Base-by-base conservation (phyloP, 2,329 filamentous ascomycete genomes). In the Pseudonectria foliicola region DNA sequence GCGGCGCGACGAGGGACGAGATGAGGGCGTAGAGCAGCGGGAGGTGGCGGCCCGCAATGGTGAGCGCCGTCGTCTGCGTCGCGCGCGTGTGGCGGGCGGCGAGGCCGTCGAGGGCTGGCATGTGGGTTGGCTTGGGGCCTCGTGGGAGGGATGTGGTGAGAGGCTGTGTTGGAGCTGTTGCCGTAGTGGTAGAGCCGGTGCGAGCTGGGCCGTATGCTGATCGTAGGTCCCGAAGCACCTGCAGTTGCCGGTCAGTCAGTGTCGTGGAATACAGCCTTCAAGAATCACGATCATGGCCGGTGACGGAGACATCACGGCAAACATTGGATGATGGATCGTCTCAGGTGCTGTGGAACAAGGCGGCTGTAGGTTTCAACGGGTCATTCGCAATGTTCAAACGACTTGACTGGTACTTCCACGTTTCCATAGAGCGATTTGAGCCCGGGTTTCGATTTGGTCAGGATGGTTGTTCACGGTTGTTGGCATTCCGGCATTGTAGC, bases 11-110 rank as follows among this genome's bases (percentile, higher is more conserved):
- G 25, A 79, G 61, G 2, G 61, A 62, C 4, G 70, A 70, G 15
- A 76, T 53, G 4, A 82, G 55, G 34, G 67, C 61, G 59, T 80
- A 77, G 25, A 80, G 49, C 7, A 82, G 60, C 0, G 73, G 68
- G 10, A 75, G 59, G 39, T 68, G 59, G 10, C 72, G 68, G 2
- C 76, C 75, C 12, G 64, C 64, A 34, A 80, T 54, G 11, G 68
- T 62, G 11, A 80, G 52, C 2, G 66, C 61, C 1, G 66, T 54
- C 0, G 64, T 60, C 34, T 68, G 67, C 0, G 70, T 73, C 8
- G 63, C 61, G 21, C 63, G 63, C 33, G 71, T 68, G 52, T 75
- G 69, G 2, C 57, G 60, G 7, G 54, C 49, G 24, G 66, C 60
- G 14, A 80, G 55, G 7, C 52, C 53, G 46, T 76, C 64, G 10